These are phyloP conservation scores for Calocybe cyanea DNA, from an alignment of 768 basidiomycete genomes.

Conservation along the genomic window DNA sequence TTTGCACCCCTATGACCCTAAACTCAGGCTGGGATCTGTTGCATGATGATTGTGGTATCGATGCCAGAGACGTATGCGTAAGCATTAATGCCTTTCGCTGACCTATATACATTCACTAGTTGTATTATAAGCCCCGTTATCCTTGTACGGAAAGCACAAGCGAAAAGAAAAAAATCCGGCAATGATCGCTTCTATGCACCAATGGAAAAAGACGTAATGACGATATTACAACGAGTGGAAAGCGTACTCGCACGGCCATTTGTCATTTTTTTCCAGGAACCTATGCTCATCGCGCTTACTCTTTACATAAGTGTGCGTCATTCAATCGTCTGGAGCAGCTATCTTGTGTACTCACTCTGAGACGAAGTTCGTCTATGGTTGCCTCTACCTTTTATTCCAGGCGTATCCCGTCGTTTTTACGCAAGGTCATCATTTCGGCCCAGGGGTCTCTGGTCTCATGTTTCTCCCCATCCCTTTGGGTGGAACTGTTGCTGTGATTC, in stretches of 20 bases:
- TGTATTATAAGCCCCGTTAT: slow-evolving; percentile 43
- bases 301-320: slow-evolving; percentile 55
- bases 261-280: slow-evolving; percentile 59
- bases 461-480: slow-evolving; percentile 62
- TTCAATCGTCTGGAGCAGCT: not conserved
- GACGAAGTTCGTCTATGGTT: slow-evolving; percentile 57
- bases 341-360: slow-evolving; percentile 1
- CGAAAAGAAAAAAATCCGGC: slow-evolving; percentile 47
- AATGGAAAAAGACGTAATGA: slow-evolving; percentile 38
- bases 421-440: slow-evolving; percentile 46
- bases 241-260: slow-evolving; percentile 56
- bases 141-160: slow-evolving; percentile 47
- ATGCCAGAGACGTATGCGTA: slow-evolving; percentile 67
- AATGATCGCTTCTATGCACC: slow-evolving; percentile 51
- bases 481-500: slow-evolving; percentile 35
- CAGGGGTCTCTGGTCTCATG: slow-evolving; percentile 54
- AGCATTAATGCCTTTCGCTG: slow-evolving; percentile 12
- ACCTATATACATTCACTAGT: not conserved
- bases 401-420: slow-evolving; percentile 60
- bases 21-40: slow-evolving; percentile 44
- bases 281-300: slow-evolving; percentile 61
- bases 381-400: slow-evolving; percentile 57
- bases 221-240: slow-evolving; percentile 37
- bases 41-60: slow-evolving; percentile 46
- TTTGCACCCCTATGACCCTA: not conserved